Base-by-base conservation (phyloP, 106 monocot genomes). In the Apostasia shenzhenica region DNA sequence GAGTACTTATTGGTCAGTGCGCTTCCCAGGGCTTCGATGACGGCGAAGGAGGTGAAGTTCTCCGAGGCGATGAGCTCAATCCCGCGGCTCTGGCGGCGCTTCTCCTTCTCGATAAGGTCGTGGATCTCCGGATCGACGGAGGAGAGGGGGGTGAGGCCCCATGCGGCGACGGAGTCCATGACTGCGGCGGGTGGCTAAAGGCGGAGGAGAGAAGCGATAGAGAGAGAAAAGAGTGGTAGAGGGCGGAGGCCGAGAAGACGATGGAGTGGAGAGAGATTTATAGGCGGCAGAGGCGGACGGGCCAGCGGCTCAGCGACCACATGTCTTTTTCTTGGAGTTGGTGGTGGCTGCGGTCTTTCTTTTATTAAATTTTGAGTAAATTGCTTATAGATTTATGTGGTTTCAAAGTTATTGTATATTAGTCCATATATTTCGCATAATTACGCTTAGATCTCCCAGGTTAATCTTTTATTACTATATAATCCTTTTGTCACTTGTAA, bases 1-100 rank as follows among this genome's bases (percentile, higher is more conserved):
- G 90, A 90, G 85, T 90, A 90, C 78, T 90, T 90, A 73, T 86
- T 90, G 68, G 90, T 90, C 62, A 85, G 82, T 61, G 89, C 66
- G 68, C 75, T 78, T 67, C 83, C 89, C 55, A 90, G 85, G 70
- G 89, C 83, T 57, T 90, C 80, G 68, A 90, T 90, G 67, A 90
- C 82, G 63, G 85, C 83, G 83, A 85, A 78, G 57, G 85, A 85
- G 51, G 85, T 85, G 89, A 85, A 85, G 77, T 85, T 85, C 72
- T 90, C 83, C 43, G 89, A 85, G 57, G 85, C 85, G 72, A 90
- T 83, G 55, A 90, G 89, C 73, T 85, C 85, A 80, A 90, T 90
- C 12, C 89, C 85, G 57, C 70, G 82, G 77, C 72, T 78, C 75
- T 85, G 89, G 41, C 89, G 82, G 78, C 70, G 77, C 76, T 89